Evolutionary conservation across 495 filamentous ascomycete genomes (phyloP), one percentile per base, ranked within the genome.

Genomic region (Lentithecium fluviatile): DNA sequence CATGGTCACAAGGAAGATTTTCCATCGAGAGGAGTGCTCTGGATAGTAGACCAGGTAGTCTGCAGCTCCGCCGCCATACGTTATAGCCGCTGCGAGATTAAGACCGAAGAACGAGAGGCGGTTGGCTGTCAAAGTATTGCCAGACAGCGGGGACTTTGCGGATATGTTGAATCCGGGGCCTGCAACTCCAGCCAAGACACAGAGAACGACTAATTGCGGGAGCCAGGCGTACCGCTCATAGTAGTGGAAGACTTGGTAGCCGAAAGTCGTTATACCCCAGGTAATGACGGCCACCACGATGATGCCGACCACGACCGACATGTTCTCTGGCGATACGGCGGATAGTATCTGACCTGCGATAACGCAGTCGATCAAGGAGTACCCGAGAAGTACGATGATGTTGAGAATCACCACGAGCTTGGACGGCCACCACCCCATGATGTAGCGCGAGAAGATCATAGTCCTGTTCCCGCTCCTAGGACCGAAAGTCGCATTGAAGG

Each of bases 371-470:
- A 91, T 83, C 73, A 90, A 71, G 47, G 80, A 77, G 60, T 90
- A 92, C 11, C 88, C 88, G 23, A 89, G 74, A 71, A 89, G 80
- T 52, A 88, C 79, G 40, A 90, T 80, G 15, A 91, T 73, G 61
- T 90, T 89, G 52, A 92, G 74, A 17, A 89, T 56, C 13, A 88
- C 86, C 36, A 89, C 79, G 7, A 91, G 71, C 72, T 90, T 90
- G 64, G 82, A 83, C 1, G 88, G 88, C 84, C 85, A 91, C 83
- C 87, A 91, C 29, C 88, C 88, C 82, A 90, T 90, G 23, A 83
- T 80, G 73, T 85, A 91, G 13, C 64, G 56, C n/a, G 26, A 48
- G 10, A 50, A 83, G 10, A 87, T 82, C 83, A 89, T 78, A 58
- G 87, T 89, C 13, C 88, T 75, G 68, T 88, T 86, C 6, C 88